Evolutionary conservation across 2,329 filamentous ascomycete genomes (phyloP).

Genomic region (Aspergillus fischeri): DNA sequence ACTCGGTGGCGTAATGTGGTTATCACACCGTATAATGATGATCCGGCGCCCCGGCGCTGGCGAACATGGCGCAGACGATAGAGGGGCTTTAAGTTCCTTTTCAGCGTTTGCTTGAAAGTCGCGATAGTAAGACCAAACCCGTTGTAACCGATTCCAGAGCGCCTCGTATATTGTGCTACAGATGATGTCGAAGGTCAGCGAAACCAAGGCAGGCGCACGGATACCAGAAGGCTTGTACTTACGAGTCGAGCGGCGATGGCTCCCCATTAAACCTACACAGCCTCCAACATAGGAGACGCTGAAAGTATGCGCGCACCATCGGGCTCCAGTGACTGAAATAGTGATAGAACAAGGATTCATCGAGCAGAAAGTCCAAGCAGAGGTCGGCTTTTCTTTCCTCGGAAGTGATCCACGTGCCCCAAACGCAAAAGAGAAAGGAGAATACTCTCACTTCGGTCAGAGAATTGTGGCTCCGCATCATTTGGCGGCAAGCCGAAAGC

Average conservation of each 20-base stretch:
- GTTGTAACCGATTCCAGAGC: conserved; percentile 64
- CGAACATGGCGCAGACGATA: conserved; percentile 75
- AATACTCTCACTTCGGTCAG: conserved; percentile 85
- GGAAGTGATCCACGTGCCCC: conserved; percentile 67
- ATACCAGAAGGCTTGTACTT: conserved; percentile 37
- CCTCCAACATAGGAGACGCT: conserved; percentile 86
- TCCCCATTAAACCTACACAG: conserved; percentile 71
- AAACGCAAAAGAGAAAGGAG: conserved; percentile 74
- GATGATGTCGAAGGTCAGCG: conserved; percentile 6
- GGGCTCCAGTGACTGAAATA: conserved; percentile 94
- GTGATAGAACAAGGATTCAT: conserved; percentile 69
- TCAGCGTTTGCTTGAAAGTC: conserved; percentile 68
- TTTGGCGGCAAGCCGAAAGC: conserved; percentile 73
- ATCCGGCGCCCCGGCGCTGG: conserved; percentile 82
- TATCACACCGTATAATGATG: conserved; percentile 82
- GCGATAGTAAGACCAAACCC: conserved; percentile 74
- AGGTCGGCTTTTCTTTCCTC: conserved; percentile 64
- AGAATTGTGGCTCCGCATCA: conserved; percentile 79
- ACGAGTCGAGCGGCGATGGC: conserved; percentile 63
- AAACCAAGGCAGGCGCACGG: neutral
- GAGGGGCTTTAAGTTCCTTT: conserved; percentile 50
- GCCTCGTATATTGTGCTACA: conserved; percentile 64
- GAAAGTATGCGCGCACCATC: conserved; percentile 90
- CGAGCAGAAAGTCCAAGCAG: conserved; percentile 71
- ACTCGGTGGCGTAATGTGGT: conserved; percentile 47